Base-by-base conservation (phyloP, 176 grass and related monocot species). In the Microstegium vimineum region DNA sequence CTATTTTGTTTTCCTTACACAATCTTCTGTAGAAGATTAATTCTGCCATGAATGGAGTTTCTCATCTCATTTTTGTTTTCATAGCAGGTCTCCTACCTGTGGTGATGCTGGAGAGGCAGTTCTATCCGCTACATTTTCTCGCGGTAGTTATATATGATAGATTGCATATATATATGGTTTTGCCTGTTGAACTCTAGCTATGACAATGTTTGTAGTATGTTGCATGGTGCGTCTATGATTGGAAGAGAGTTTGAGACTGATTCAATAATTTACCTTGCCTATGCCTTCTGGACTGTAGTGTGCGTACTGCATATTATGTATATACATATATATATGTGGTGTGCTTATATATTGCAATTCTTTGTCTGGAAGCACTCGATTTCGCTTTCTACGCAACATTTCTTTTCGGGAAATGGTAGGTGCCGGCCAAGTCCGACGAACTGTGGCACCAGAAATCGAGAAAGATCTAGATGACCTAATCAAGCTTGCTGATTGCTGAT, bases 261-360 rank as follows among this genome's bases (percentile, higher is more conserved):
- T 78, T 49, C 38, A 90, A 90, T 86, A 90, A 86, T 51, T 62
- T 42, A 47, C 84, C 84, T 69, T 78, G 59, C 67, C 49, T 86
- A 86, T 79, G 56, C 23, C 23, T 27, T 20, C 15, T 81, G 59
- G 60, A 79, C 42, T 77, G 66, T 74, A 78, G 25, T 86, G 64
- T 16, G 63, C 43, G 46, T 80, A 17, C 40, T 86, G 46, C 60
- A 52, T 81, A 23, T 69, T 71, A 81, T 85, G 47, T 51, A 49
- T 16, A 0, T 15, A 0, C 10, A 1, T 47, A 1, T 47, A 47
- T 23, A 52, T 76, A 81, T 32, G 64, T 71, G 14, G n/a, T 22
- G 54, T 72, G 41, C 54, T 63, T 38, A 12, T 81, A 46, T 74
- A 78, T 60, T 65, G 59, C 74, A 73, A 46, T 17, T 66, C 36